Evolutionary conservation across 2,329 filamentous ascomycete species (phyloP), one percentile per base, ranked within the genome.

Genomic region (Scopulariopsis brevicaulis): DNA sequence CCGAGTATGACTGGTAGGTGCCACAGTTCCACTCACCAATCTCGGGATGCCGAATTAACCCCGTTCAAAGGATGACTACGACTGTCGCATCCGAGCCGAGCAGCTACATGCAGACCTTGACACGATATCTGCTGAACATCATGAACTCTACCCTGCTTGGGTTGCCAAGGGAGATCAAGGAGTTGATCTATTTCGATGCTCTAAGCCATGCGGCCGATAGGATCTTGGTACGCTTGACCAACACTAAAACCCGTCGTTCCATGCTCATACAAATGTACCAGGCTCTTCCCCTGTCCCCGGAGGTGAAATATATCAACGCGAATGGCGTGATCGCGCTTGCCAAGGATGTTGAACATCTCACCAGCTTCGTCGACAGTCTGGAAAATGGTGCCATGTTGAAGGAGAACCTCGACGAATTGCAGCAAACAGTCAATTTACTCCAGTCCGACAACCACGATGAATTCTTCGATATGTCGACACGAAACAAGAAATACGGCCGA

Each of bases 181-280:
- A 96, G 69, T 84, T 96, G 58, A 96, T 99, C 65, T 97, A 99
- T 74, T 96, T 96, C 67, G 94, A 97, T 68, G 94, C 94, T 0
- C 80, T 99, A 40, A 91, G 86, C 58, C 94, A 99, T 70, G 91
- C 94, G 1, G 87, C 90, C 3, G 88, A 88, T 61, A 90, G 88
- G 70, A 94, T 96, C 58, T 72, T 96, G 61, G 87, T 89, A 68
- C 64, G 78, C 34, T 25, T n/a, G 8, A 20, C 37, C 43, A 8
- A 20, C n/a, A 20, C 7, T n/a, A 24, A 7, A 18, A 18, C 32
- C 67, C 22, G 15, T 53, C 28, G 62, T 62, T 58, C 63, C 46
- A 50, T 37, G 62, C 61, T 32, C 24, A 20, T 55, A n/a, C 28
- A 28, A 25, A 40, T 34, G 43, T 18, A 18, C 22, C 59, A 86